Base-by-base conservation (phyloP, 306 rosid species). In the Mimosa pudica region DNA sequence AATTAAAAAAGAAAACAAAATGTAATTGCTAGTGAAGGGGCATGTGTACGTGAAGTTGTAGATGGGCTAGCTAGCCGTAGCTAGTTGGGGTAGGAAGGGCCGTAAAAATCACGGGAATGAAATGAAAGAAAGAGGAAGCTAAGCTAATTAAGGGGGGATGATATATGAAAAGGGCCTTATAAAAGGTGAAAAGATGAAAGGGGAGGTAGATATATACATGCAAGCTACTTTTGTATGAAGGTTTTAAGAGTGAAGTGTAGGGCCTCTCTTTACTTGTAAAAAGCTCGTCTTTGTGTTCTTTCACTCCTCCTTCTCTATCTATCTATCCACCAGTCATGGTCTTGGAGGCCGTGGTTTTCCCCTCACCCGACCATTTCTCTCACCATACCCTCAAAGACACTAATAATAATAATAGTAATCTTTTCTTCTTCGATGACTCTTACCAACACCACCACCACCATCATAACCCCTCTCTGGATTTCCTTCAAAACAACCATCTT, bases 311-410 rank as follows among this genome's bases (percentile, higher is more conserved):
- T 10, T 18, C 2, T 18, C 32, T 57, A 6, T 17, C 57, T 17
- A 46, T 8, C 9, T 6, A 51, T 51, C 57, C 9, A 51, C 14
- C 57, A 14, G 57, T 13, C 14, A 94, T 95, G 98, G 97, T 97
- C 51, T 89, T 95, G 0, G 96, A 95, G 20, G 93, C 99, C 48
- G 98, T 95, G 42, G 96, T 91, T 18, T 91, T 76, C 44, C 90
- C 95, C 68, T 89, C 95, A 57, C 97, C 88, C 85, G 92, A 90
- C 76, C 96, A 92, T 12, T 85, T 91, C 65, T 60, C 44, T 54
- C 85, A 71, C 78, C 85, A 69, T 80, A 83, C 85, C 16, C 46
- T 82, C 83, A 94, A 85, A 85, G 97, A 92, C 30, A 48, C 16
- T 8, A 18, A 57, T 57, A 24, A 24, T 24, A 24, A 24, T 24